A percentile compares a stretch with the other conserved stretches of the same genome.
These are phyloP conservation scores for Penicillium occitanis DNA, from an alignment of 2,329 filamentous ascomycete genomes.

Conservation along the genomic window DNA sequence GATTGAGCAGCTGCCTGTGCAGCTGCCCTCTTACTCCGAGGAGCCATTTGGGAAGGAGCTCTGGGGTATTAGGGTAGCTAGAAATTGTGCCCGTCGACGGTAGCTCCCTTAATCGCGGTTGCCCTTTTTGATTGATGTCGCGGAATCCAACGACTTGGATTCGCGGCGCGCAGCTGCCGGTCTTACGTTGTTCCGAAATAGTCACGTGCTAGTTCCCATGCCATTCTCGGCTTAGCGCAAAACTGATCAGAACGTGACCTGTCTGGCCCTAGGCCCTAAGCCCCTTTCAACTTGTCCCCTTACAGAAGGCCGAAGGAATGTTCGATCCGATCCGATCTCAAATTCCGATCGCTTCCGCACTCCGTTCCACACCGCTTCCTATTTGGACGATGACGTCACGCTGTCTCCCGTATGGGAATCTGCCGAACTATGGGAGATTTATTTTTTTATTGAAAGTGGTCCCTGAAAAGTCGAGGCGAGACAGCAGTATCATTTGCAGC, in stretches of 20 bases:
- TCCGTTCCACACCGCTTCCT: background rate
- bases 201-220: background rate
- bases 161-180: slow-evolving; percentile 10
- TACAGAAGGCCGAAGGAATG: background rate
- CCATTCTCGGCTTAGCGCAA: background rate
- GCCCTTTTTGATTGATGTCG: slow-evolving; percentile 16
- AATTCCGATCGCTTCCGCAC: slow-evolving; percentile 1
- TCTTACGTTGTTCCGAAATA: slow-evolving; percentile 7
- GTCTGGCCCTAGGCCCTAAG: slow-evolving; percentile 18
- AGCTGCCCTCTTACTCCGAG: slow-evolving; percentile 47
- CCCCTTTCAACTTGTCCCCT: background rate
- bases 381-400: background rate
- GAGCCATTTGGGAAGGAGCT: slow-evolving; percentile 38
- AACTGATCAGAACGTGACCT: background rate
- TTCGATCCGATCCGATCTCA: slow-evolving; percentile 1
- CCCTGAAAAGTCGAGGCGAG: background rate
- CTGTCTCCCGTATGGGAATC: background rate
- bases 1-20: slow-evolving; percentile 50
- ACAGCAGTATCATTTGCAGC: background rate
- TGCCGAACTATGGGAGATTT: background rate
- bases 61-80: background rate
- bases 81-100: slow-evolving; percentile 11
- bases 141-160: slow-evolving; percentile 3
- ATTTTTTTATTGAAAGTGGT: background rate
- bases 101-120: slow-evolving; percentile 14